A percentile compares a stretch with the other conserved stretches of the same genome.
These are phyloP conservation scores for Ceratocystis diversiconidia DNA, from an alignment of 2,329 filamentous ascomycete species.

Conservation along the genomic window DNA sequence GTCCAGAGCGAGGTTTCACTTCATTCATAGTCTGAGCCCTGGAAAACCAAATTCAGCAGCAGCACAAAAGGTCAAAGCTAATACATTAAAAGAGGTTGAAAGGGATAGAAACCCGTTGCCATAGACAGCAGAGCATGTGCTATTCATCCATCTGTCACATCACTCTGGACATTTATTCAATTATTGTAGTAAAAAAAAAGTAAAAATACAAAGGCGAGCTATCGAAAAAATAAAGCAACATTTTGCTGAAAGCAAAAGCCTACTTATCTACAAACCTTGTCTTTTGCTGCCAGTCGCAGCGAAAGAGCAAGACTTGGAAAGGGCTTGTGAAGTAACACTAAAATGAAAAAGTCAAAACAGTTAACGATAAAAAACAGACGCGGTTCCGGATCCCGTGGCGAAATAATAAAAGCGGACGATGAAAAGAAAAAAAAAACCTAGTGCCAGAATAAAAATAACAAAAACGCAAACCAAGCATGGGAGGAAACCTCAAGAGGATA, in stretches of 20 bases:
- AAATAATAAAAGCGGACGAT: neutral
- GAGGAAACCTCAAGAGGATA: neutral
- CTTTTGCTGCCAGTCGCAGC: no score
- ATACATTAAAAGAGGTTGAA: no score
- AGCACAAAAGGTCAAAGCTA: no score
- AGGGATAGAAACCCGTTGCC: no score
- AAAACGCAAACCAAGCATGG: neutral
- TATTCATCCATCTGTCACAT: neutral
- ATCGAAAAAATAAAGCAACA: neutral
- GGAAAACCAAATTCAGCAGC: no score
- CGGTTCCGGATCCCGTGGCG: conserved; percentile 16
- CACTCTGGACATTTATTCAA: neutral
- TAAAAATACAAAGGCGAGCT: conserved; percentile 1
- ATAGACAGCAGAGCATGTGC: no score
- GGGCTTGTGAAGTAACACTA: neutral
- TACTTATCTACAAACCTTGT: neutral
- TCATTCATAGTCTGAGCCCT: no score
- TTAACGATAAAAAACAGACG: conserved; percentile 12
- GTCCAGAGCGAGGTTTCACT: no score
- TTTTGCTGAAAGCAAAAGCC: neutral
- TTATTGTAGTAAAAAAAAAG: neutral
- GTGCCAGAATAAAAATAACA: neutral
- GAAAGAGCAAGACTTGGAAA: neutral
- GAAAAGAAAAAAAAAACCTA: neutral
- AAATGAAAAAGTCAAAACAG: conserved; percentile 6